Evolutionary conservation across 176 grass and related monocot species (phyloP).

Genomic region (Oryza coarctata): DNA sequence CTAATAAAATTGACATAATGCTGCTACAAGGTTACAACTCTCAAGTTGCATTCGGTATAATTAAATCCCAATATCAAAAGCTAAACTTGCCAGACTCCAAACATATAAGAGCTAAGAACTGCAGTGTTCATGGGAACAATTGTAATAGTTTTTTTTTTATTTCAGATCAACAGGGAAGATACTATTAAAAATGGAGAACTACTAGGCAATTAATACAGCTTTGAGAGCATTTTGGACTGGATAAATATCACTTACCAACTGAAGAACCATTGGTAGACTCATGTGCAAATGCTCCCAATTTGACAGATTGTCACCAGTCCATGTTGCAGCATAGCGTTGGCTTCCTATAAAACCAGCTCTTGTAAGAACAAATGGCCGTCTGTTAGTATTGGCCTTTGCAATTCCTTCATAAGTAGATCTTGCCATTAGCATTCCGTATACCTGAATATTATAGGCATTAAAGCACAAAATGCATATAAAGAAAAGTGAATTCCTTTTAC

Average conservation of each 20-base stretch:
- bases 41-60: background rate
- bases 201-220: background rate
- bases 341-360: constrained; percentile 95
- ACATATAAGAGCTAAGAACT: background rate
- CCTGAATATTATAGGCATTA: constrained; percentile 47
- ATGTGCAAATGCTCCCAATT: constrained; percentile 97
- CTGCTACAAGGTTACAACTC: constrained; percentile 11
- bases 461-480: constrained; percentile 10
- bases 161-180: background rate
- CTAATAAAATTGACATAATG: background rate
- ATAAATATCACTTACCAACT: constrained; percentile 63
- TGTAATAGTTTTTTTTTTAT: background rate
- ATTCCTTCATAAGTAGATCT: constrained; percentile 91
- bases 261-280: constrained; percentile 95
- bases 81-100: background rate
- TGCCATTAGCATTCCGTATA: constrained; percentile 95
- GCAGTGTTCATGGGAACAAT: background rate
- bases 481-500: background rate
- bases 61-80: background rate
- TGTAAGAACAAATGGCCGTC: constrained; percentile 90
- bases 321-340: constrained; percentile 92
- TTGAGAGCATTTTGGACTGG: background rate
- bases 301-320: constrained; percentile 93
- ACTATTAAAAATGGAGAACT: background rate
- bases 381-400: constrained; percentile 58